These are phyloP conservation scores for Ceratocystis papillata DNA, from an alignment of 2,329 filamentous ascomycete species.

Conservation along the genomic window DNA sequence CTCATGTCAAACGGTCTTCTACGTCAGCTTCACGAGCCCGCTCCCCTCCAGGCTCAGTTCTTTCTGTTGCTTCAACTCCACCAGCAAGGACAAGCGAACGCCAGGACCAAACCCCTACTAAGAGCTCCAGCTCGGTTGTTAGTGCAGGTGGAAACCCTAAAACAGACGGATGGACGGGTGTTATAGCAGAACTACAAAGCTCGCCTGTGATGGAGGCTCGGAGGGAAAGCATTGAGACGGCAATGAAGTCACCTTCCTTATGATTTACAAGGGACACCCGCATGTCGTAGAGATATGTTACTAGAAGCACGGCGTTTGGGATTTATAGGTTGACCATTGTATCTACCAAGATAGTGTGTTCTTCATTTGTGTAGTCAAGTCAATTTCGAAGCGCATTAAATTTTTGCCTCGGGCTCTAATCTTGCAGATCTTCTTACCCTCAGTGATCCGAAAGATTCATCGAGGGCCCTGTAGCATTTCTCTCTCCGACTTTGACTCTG, in stretches of 20 bases:
- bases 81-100: conserved; percentile 11
- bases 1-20: conserved; percentile 11
- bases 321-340: too few relatives aligned
- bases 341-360: too few relatives aligned
- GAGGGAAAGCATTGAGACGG: conserved; percentile 40
- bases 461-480: conserved; percentile 43
- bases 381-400: too few relatives aligned
- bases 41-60: conserved; percentile 16
- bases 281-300: too few relatives aligned
- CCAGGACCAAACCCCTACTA: conserved; percentile 7
- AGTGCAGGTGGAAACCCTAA: conserved; percentile 27
- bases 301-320: too few relatives aligned
- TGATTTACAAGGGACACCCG: neutral
- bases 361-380: neutral
- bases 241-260: conserved; percentile 33
- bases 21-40: neutral
- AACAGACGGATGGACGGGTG: conserved; percentile 47
- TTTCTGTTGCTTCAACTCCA: conserved; percentile 11
- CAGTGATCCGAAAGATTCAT: conserved; percentile 30
- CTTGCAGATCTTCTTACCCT: too few relatives aligned
- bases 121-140: conserved; percentile 17
- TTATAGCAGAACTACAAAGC: conserved; percentile 51
- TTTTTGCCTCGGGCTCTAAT: too few relatives aligned
- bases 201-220: conserved; percentile 51
- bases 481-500: conserved; percentile 42